These are phyloP conservation scores for Oryza coarctata DNA, from an alignment of 176 grass and related monocot species.

Conservation along the genomic window DNA sequence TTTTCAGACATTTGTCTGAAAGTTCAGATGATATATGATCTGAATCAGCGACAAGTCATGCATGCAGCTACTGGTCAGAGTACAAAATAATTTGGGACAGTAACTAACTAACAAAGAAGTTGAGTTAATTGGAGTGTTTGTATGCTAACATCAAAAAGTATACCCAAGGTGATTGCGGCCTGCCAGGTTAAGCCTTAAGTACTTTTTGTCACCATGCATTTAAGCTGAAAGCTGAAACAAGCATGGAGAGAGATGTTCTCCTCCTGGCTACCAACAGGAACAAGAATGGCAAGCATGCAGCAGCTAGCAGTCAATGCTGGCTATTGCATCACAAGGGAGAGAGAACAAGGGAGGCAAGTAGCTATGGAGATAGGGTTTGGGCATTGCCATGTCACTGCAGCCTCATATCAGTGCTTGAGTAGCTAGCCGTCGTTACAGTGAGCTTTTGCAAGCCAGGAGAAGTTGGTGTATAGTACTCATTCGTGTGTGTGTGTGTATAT, in stretches of 20 bases:
- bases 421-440: neutral
- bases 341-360: neutral
- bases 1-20: neutral
- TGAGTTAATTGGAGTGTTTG: neutral
- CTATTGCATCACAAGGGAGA: neutral
- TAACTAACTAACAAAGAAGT: neutral
- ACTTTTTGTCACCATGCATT: neutral
- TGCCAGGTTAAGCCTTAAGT: neutral
- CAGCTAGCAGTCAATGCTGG: slow-evolving; percentile 11
- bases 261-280: neutral
- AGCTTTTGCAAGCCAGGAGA: neutral
- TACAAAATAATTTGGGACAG: neutral
- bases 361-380: neutral
- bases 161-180: neutral
- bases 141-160: neutral
- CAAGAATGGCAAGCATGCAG: neutral
- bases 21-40: neutral
- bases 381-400: slow-evolving; percentile 23
- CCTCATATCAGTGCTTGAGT: neutral
- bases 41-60: neutral
- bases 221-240: neutral
- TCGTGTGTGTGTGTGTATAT: no score
- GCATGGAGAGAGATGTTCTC: slow-evolving; percentile 18
- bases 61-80: neutral
- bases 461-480: neutral